A percentile compares a stretch with the other conserved stretches of the same genome.
Evolutionary conservation across 139 green algal species (phyloP).

Genomic region (Nannochloris sp.): DNA sequence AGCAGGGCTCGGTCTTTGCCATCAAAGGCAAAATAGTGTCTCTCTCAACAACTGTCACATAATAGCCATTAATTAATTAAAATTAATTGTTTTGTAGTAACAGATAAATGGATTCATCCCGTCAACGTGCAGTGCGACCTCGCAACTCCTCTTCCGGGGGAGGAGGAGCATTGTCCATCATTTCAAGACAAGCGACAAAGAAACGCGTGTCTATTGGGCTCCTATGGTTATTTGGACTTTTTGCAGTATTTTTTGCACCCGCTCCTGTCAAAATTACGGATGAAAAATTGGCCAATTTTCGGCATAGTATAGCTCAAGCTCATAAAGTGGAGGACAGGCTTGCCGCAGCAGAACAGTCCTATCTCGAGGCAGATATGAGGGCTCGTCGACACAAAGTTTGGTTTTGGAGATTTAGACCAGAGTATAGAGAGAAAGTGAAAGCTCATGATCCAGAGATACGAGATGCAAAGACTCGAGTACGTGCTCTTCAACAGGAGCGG

Average conservation of each 20-base stretch:
- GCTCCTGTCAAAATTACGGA: constrained; percentile 28
- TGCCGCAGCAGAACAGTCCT: background rate
- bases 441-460: constrained; percentile 4
- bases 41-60: background rate
- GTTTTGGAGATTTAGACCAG: constrained; percentile 39
- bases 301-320: constrained; percentile 13
- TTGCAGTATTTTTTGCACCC: constrained; percentile 31
- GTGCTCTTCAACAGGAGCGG: constrained; percentile 5
- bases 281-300: constrained; percentile 23
- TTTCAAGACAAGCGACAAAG: background rate
- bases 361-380: constrained; percentile 4
- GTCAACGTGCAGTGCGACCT: too few relatives aligned
- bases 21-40: background rate
- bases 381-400: constrained; percentile 27
- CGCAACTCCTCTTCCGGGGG: too few relatives aligned
- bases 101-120: too few relatives aligned
- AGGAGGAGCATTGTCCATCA: background rate
- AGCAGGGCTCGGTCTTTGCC: background rate
- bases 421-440: constrained; percentile 11
- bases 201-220: constrained; percentile 1
- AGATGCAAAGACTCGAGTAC: constrained; percentile 9
- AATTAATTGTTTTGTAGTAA: too few relatives aligned
- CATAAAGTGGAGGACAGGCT: background rate
- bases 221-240: constrained; percentile 39
- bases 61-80: too few relatives aligned